Evolutionary conservation across 306 rosid genomes (phyloP), one percentile per base, ranked within the genome.

Genomic region (Dicorynia guianensis): DNA sequence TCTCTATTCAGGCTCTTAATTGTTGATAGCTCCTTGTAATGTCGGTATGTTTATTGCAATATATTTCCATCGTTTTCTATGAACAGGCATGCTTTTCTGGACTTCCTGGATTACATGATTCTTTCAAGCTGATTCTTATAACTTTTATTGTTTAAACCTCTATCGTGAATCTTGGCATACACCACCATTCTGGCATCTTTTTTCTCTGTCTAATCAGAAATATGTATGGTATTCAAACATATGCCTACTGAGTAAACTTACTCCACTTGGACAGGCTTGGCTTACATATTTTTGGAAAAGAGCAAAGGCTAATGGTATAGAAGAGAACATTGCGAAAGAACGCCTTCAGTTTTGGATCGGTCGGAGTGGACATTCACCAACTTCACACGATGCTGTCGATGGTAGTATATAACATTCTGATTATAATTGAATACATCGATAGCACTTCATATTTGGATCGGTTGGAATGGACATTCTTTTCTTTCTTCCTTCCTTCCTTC

Each of bases 261-360:
- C 34, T 43, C 58, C 50, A 19, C 20, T 10, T 77, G 63, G 74
- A 75, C 89, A 95, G 98, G 97, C 98, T 44, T 95, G 98, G 98
- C 93, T 95, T 72, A 90, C 98, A 66, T 95, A 90, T 80, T 95
- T 92, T 75, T 95, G 98, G 98, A 90, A 96, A 83, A 92, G 98
- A 86, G 97, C 98, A 77, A 81, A 95, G 83, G 96, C 78, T 76
- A 89, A 90, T 71, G 89, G 91, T 49, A 90, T 92, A 78, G 98
- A 95, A 83, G 91, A 81, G 82, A 80, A 85, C 80, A 82, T 83
- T 50, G 96, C 98, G 49, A 87, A 87, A 74, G 98, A 92, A 85
- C 95, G 96, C 38, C 95, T 95, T 72, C 97, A 86, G 70, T 95
- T 92, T 80, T 95, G 97, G 98, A 92, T 92, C 59, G 81, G 86